Evolutionary conservation across 331 rosid species (phyloP).

Genomic region (Rhamnella rubrinervis): DNA sequence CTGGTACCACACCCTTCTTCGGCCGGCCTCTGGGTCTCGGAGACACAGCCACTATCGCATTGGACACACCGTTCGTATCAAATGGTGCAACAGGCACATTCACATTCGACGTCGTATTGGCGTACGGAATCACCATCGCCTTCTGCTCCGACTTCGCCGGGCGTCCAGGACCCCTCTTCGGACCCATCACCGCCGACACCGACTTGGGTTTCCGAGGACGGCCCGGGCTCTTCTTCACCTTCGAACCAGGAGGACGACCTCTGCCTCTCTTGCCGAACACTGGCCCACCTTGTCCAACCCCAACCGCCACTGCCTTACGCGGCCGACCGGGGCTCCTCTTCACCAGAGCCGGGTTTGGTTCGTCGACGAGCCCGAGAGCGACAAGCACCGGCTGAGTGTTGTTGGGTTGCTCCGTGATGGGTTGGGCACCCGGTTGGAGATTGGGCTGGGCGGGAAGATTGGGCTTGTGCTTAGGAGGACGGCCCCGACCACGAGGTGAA

Average conservation of each 20-base stretch:
- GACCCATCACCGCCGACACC: slow-evolving; percentile 25
- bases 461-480: slow-evolving; percentile 59
- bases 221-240: slow-evolving; percentile 34
- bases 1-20: slow-evolving; percentile 28
- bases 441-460: slow-evolving; percentile 30
- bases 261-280: slow-evolving; percentile 31
- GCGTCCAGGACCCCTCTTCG: slow-evolving; percentile 63
- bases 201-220: slow-evolving; percentile 56
- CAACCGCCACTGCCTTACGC: slow-evolving; percentile 17
- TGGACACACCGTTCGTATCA: slow-evolving; percentile 18
- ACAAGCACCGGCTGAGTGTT: slow-evolving; percentile 45
- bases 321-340: slow-evolving; percentile 62
- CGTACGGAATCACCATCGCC: slow-evolving; percentile 53
- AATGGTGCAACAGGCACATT: slow-evolving; percentile 18
- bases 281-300: slow-evolving; percentile 6
- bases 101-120: not conserved
- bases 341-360: slow-evolving; percentile 40
- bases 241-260: slow-evolving; percentile 65
- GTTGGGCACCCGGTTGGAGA: not conserved
- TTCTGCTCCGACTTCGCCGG: slow-evolving; percentile 54
- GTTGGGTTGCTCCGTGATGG: not conserved
- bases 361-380: slow-evolving; percentile 68
- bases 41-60: not conserved
- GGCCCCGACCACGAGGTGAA: slow-evolving; percentile 47
- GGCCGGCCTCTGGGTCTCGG: slow-evolving; percentile 66